Percentiles rank a stretch among this genome's conserved stretches.
These are phyloP conservation scores for Suhomyces pyralidae DNA, from an alignment of 805 yeast species.

Conservation along the genomic window DNA sequence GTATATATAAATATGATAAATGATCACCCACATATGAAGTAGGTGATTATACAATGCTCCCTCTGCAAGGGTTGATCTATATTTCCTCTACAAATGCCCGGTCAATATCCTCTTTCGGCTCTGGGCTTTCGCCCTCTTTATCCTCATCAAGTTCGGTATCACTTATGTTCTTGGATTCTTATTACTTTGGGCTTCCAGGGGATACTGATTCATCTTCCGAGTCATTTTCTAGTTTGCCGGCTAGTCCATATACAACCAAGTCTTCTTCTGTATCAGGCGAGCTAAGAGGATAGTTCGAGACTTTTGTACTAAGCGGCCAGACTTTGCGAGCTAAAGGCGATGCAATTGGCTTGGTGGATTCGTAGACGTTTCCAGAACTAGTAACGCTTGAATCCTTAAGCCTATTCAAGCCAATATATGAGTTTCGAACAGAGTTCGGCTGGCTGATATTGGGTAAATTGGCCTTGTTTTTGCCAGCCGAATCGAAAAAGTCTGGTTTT, in stretches of 20 bases:
- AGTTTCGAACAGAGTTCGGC: conserved; percentile 27
- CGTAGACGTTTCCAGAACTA: not conserved
- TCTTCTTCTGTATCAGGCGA: conserved; percentile 12
- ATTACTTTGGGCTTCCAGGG: not conserved
- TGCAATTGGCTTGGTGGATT: not conserved
- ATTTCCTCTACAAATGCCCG: too few relatives aligned
- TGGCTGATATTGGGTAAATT: conserved; percentile 33
- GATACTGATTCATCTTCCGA: not conserved
- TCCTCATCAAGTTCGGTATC: not conserved
- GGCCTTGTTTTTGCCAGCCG: conserved; percentile 18
- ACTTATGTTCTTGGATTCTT: not conserved
- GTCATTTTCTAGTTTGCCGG: not conserved
- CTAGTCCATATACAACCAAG: not conserved
- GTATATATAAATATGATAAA: too few relatives aligned
- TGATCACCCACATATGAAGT: too few relatives aligned
- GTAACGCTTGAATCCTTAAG: conserved; percentile 25
- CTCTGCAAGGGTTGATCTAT: too few relatives aligned
- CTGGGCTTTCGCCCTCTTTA: not conserved
- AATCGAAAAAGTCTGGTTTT: not conserved
- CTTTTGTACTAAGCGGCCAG: not conserved
- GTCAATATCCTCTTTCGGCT: not conserved
- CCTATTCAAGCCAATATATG: conserved; percentile 38
- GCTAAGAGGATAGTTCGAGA: conserved; percentile 2
- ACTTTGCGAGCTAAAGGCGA: not conserved
- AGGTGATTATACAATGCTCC: too few relatives aligned